Conservation (phyloP, 2,329 filamentous ascomycete species). For the Chaetoscypha palmicola region DNA sequence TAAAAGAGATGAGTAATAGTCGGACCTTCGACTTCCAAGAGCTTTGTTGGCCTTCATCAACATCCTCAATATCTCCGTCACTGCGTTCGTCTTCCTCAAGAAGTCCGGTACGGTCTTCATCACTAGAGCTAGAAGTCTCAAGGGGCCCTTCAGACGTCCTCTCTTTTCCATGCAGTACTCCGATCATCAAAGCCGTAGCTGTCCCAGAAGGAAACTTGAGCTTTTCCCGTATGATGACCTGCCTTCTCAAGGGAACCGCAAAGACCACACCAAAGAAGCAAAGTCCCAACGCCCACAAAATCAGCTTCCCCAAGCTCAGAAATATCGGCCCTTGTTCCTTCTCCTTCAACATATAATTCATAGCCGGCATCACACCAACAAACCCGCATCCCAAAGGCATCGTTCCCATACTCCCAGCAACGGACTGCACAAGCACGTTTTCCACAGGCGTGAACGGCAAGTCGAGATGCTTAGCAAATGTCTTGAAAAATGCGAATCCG, state of each 20-base stretch:
- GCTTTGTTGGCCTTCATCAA: constrained; percentile 19
- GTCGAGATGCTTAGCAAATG: constrained; percentile 62
- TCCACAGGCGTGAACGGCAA: constrained; percentile 90
- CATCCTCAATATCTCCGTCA: constrained; percentile 22
- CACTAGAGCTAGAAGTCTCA: background rate
- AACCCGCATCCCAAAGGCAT: constrained; percentile 96
- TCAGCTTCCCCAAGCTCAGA: constrained; percentile 67
- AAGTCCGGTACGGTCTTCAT: background rate
- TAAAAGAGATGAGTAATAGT: constrained; percentile 47
- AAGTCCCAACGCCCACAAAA: constrained; percentile 85
- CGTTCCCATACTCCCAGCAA: constrained; percentile 89
- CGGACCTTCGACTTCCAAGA: constrained; percentile 31
- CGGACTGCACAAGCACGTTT: constrained; percentile 93
- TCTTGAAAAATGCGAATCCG: constrained; percentile 89
- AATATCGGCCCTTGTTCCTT: constrained; percentile 73
- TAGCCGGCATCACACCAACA: constrained; percentile 85
- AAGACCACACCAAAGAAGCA: constrained; percentile 98
- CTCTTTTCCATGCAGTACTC: constrained; percentile 69
- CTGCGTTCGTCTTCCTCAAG: constrained; percentile 6
- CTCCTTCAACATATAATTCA: constrained; percentile 74
- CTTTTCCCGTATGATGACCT: constrained; percentile 90
- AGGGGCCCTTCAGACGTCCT: constrained; percentile 14
- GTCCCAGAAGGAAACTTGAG: constrained; percentile 93
- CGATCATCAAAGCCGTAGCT: constrained; percentile 88
- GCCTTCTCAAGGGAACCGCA: constrained; percentile 79